These are phyloP conservation scores for Exophiala viscosa DNA, from an alignment of 2,329 filamentous ascomycete species.

Conservation along the genomic window DNA sequence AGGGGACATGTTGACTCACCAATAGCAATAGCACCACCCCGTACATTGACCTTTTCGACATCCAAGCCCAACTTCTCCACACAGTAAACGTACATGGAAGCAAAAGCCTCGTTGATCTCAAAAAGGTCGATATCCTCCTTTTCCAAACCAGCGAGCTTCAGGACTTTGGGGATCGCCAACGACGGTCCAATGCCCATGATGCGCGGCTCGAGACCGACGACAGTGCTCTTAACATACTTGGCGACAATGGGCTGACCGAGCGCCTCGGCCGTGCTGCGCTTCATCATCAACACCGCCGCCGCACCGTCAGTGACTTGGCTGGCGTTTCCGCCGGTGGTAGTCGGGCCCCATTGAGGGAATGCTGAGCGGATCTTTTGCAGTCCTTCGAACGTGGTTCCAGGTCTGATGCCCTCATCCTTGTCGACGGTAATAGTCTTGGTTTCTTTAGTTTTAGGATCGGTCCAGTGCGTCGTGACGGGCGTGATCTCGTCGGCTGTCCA, in stretches of 20 bases:
- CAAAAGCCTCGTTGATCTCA: constrained; percentile 99
- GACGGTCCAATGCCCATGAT: constrained; percentile 97
- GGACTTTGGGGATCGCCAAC: constrained; percentile 89
- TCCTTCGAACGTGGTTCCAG: constrained; percentile 79
- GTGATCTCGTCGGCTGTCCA: constrained; percentile 89
- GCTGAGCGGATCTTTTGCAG: constrained; percentile 84
- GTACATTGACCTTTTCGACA: constrained; percentile 87
- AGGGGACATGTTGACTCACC: constrained; percentile 59
- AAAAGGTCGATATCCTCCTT: constrained; percentile 93
- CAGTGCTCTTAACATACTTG: constrained; percentile 89
- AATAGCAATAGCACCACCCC: constrained; percentile 75
- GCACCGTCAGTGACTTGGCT: constrained; percentile 94
- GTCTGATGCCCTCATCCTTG: constrained; percentile 81
- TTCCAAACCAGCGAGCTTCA: constrained; percentile 77
- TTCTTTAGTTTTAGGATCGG: constrained; percentile 86
- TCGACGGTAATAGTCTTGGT: constrained; percentile 75
- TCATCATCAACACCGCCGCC: constrained; percentile 93
- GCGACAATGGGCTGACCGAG: constrained; percentile 86
- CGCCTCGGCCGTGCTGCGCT: constrained; percentile 79
- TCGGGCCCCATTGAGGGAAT: constrained; percentile 77
- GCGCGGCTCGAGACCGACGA: constrained; percentile 82
- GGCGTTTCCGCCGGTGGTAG: constrained; percentile 94
- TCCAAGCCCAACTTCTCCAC: constrained; percentile 81
- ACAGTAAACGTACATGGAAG: constrained; percentile 84
- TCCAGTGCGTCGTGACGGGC: constrained; percentile 78